Base-by-base conservation (phyloP, 2,329 filamentous ascomycete species). In the Fusarium sp. region DNA sequence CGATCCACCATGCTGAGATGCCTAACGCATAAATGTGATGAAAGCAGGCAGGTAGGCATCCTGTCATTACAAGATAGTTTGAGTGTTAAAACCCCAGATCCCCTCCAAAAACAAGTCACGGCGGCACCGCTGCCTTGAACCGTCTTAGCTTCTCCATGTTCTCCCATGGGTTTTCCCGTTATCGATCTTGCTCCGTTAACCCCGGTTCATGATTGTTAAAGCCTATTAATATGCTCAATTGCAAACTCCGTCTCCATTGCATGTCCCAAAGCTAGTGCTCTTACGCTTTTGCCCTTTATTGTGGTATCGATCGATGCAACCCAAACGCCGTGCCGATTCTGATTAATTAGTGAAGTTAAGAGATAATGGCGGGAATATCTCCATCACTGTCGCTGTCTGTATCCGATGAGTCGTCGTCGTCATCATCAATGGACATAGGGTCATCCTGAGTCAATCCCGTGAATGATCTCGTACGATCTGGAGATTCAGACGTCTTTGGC, bases 361-460 rank as follows among this genome's bases (percentile, higher is more conserved):
- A 27, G 25, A 25, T 25, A 10, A 67, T 65, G 17, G 76, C 75
- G 27, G 76, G 76, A 46, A 78, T 79, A 22, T 69, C 65, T 25
- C 61, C 48, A 15, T 68, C 65, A 13, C 58, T 57, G 23, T 73
- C 50, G 13, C 72, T 73, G 49, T 73, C 64, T 19, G 53, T 54
- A 17, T 68, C 73, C 27, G 70, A 68, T 37, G 67, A 68, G 35
- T 72, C 53, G 17, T 60, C 45, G 14, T 71, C 62, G 32, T 72
- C 53, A 14, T 60, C 47, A 25, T 76, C 71, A 32, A 76, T 71
- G 30, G 68, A 57, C 73, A 78, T 75, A 13, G 72, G 71, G 17
- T 75, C 74, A 30, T 70, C 68, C 20, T 65, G 61, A 19, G 73
- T 71, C 23, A 64, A 70, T 27, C 60, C 57, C 8, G 54, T 23